A percentile compares a stretch with the other conserved stretches of the same genome.
phyloP scores from a whole-genome alignment of 2,329 filamentous ascomycete genomes.

The Cordyceps javanica region DNA sequence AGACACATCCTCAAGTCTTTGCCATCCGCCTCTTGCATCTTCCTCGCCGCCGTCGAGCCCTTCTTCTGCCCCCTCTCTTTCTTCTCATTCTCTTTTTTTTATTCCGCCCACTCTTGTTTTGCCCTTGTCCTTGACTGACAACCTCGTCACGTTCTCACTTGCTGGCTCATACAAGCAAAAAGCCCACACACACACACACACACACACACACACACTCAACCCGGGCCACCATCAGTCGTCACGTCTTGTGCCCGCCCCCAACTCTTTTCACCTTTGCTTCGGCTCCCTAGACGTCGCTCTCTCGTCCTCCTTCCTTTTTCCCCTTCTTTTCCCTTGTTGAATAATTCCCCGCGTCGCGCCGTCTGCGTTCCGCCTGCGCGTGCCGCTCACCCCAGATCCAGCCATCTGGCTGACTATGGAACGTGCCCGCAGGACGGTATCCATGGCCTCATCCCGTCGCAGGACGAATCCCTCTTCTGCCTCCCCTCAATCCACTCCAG shows the following conservation, averaged over 20 bases:
- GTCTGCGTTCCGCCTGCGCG: not conserved
- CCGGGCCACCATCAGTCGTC: not conserved
- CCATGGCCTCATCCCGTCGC: conserved; percentile 23
- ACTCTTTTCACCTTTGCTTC: not conserved
- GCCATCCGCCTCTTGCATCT: conserved; percentile 19
- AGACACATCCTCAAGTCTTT: conserved; percentile 15
- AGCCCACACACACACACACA: conserved; percentile 11
- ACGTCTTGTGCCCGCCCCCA: not conserved
- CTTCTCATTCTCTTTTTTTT: conserved; percentile 12
- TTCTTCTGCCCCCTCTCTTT: conserved; percentile 12
- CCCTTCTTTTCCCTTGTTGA: not conserved
- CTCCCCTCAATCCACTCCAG: conserved; percentile 28
- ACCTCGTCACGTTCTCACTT: conserved; percentile 13
- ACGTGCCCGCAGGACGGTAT: conserved; percentile 29
- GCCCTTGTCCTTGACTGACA: not conserved
- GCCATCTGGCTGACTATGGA: conserved; percentile 22
- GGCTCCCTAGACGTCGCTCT: not conserved
- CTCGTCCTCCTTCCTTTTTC: not conserved
- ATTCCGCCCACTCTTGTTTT: conserved; percentile 11
- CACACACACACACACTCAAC: too few relatives aligned
- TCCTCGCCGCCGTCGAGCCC: conserved; percentile 12
- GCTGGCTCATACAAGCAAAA: conserved; percentile 13
- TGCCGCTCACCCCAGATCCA: conserved; percentile 8
- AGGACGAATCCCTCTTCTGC: conserved; percentile 26
- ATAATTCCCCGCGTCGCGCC: not conserved